Conservation (phyloP, 73 alveolate genomes). For the Paramecium pentaurelia region DNA sequence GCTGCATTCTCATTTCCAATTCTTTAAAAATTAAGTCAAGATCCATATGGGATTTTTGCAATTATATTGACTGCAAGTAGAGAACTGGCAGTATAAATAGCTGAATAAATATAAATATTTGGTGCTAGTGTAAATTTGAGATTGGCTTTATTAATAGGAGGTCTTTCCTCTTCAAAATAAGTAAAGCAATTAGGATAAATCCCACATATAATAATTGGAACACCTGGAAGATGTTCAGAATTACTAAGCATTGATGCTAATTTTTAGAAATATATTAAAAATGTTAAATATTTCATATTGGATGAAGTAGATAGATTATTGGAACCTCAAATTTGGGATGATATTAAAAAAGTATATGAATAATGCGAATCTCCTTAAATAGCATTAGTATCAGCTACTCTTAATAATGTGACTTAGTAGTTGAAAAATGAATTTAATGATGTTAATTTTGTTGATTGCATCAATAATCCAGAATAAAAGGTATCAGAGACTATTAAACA, state of each 20-base stretch:
- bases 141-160: slow-evolving; percentile 87
- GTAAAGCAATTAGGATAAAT: slow-evolving; percentile 72
- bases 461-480: background rate
- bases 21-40: slow-evolving; percentile 81
- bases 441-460: background rate
- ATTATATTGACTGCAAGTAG: slow-evolving; percentile 93
- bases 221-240: slow-evolving; percentile 93
- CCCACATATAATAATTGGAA: slow-evolving; percentile 93
- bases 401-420: slow-evolving; percentile 61
- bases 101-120: slow-evolving; percentile 85
- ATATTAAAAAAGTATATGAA: background rate
- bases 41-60: slow-evolving; percentile 93
- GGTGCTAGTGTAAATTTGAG: slow-evolving; percentile 83
- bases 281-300: slow-evolving; percentile 85
- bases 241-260: slow-evolving; percentile 65
- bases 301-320: slow-evolving; percentile 97
- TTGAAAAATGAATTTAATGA: background rate
- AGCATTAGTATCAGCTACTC: slow-evolving; percentile 52
- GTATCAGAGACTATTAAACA: slow-evolving; percentile 37
- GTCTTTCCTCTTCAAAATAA: slow-evolving; percentile 85
- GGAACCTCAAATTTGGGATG: slow-evolving; percentile 60
- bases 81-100: slow-evolving; percentile 90
- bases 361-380: background rate
- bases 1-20: slow-evolving; percentile 97
- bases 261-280: slow-evolving; percentile 74